phyloP scores from a whole-genome alignment of 2,329 filamentous ascomycete genomes.

The Alternaria gaisen region DNA sequence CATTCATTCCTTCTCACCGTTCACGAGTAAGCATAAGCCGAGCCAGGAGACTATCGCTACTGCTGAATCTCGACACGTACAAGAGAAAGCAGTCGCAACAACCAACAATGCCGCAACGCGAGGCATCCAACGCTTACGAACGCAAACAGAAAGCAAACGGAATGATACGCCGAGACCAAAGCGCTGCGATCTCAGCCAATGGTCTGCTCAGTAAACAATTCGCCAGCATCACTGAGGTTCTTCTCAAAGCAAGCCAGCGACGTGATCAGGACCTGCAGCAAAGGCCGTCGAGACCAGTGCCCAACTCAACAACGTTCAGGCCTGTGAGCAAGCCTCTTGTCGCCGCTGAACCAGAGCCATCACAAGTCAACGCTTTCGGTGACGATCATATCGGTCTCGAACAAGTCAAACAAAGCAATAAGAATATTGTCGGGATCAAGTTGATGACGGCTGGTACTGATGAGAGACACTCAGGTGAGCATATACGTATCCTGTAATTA shows the following conservation, averaged over 20 bases:
- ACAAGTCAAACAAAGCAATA: background rate
- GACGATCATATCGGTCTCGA: background rate
- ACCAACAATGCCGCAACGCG: background rate
- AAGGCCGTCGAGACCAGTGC: background rate
- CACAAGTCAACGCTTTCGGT: background rate
- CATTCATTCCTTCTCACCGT: background rate
- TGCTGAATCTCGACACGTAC: background rate
- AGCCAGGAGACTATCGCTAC: background rate
- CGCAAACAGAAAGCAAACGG: background rate
- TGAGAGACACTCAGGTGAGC: background rate
- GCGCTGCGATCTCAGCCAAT: conserved; percentile 2
- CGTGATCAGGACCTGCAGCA: conserved; percentile 18
- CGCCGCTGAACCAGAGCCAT: background rate
- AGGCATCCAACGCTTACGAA: background rate
- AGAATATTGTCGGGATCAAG: background rate
- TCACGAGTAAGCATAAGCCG: background rate
- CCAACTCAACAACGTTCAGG: background rate
- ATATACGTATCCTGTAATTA: background rate
- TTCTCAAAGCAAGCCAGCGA: conserved; percentile 24
- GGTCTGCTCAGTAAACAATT: conserved; percentile 25
- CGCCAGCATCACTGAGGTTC: conserved; percentile 26
- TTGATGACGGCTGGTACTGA: background rate
- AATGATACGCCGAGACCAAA: conserved; percentile 5
- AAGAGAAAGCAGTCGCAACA: background rate
- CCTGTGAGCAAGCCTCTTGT: background rate